A percentile compares a stretch with the other conserved stretches of the same genome.
Conservation (phyloP, 495 filamentous ascomycete genomes). For the Annulohypoxylon bovei region DNA sequence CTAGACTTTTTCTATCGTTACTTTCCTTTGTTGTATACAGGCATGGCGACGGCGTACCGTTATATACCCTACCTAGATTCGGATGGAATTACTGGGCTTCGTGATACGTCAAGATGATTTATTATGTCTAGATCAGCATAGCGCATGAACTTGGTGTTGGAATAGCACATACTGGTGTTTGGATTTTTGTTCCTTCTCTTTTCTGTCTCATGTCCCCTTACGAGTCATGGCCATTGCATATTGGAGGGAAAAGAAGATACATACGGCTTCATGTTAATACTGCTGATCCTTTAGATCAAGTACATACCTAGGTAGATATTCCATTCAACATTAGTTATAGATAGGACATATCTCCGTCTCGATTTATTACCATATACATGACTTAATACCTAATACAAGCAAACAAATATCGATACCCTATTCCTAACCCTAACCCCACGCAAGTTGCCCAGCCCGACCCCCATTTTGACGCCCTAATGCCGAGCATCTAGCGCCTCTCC, state of each 20-base stretch:
- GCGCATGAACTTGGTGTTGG: slow-evolving; percentile 36
- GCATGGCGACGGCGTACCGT: slow-evolving; percentile 43
- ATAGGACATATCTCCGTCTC: not conserved
- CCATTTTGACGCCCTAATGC: slow-evolving; percentile 9
- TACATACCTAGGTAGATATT: slow-evolving; percentile 3
- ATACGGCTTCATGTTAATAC: slow-evolving; percentile 4
- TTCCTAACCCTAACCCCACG: not conserved
- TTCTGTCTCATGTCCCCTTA: slow-evolving; percentile 20
- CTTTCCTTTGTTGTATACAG: slow-evolving; percentile 40
- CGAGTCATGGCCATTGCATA: slow-evolving; percentile 25
- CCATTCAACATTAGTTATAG: not conserved
- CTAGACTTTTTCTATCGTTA: slow-evolving; percentile 21
- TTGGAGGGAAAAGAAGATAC: not conserved
- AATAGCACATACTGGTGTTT: slow-evolving; percentile 6
- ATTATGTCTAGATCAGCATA: slow-evolving; percentile 33
- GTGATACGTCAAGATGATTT: slow-evolving; percentile 28
- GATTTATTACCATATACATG: not conserved
- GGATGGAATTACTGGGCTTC: slow-evolving; percentile 32
- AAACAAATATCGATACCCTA: not conserved
- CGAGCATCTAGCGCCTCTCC: not conserved
- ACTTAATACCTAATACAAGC: not conserved
- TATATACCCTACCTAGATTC: slow-evolving; percentile 40
- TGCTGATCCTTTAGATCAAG: not conserved
- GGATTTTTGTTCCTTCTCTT: not conserved
- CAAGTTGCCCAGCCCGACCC: not conserved